These are phyloP conservation scores for Yarrowia sp. DNA, from an alignment of 805 yeast species.

Conservation along the genomic window DNA sequence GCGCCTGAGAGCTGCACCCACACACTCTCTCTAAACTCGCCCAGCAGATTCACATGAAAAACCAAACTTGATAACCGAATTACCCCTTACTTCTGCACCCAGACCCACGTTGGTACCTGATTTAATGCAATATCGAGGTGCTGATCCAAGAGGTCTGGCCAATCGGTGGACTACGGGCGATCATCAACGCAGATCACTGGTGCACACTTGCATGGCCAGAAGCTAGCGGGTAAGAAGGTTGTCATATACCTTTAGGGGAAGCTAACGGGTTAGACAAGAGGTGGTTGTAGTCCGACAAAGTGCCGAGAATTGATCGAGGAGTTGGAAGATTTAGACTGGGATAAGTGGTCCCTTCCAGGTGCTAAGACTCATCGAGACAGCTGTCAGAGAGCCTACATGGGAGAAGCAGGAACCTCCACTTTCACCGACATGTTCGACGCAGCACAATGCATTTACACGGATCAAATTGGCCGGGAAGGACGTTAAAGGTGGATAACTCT, in stretches of 20 bases:
- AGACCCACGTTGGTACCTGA: conserved; percentile 31
- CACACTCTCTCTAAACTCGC: background rate
- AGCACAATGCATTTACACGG: conserved; percentile 10
- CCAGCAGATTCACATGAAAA: conserved; percentile 12
- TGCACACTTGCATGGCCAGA: conserved; percentile 7
- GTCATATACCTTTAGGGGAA: conserved; percentile 15
- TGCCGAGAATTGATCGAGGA: background rate
- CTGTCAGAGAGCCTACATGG: background rate
- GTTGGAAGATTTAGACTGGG: background rate
- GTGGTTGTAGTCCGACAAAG: background rate
- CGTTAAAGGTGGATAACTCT: conserved; percentile 16
- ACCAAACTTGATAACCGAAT: conserved; percentile 9
- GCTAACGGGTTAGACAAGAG: background rate
- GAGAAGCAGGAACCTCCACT: conserved; percentile 21
- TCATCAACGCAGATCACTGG: conserved; percentile 28
- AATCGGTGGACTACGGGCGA: conserved; percentile 32
- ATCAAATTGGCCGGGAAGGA: conserved; percentile 30
- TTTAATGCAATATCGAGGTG: conserved; percentile 26
- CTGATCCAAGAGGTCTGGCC: conserved; percentile 4
- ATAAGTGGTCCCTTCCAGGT: no score
- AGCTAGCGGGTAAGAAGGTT: background rate
- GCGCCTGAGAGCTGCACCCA: background rate
- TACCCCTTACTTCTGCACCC: conserved; percentile 19
- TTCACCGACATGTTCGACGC: conserved; percentile 19
- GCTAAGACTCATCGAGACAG: background rate